Conservation (phyloP, 148 eudicot genomes). For the Cornus controversa region DNA sequence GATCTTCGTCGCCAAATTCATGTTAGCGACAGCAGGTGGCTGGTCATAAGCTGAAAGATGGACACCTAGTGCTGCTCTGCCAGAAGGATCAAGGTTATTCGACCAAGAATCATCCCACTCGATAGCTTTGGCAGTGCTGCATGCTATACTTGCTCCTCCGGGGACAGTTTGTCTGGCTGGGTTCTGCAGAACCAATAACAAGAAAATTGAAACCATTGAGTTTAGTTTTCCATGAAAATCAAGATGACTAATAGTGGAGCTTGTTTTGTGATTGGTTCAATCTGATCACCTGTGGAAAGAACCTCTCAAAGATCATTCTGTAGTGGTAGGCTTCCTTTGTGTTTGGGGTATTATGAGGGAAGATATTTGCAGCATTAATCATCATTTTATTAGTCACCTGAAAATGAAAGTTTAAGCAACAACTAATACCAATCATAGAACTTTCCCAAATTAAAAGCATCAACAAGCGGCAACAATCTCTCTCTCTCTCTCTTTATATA, state of each 20-base stretch:
- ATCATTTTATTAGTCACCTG: slow-evolving; percentile 90
- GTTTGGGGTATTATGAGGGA: slow-evolving; percentile 78
- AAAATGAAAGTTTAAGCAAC: background rate
- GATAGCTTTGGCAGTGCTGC: slow-evolving; percentile 84
- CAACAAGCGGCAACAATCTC: too few relatives aligned
- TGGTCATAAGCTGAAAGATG: slow-evolving; percentile 38
- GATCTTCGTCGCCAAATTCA: slow-evolving; percentile 1
- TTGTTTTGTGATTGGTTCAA: background rate
- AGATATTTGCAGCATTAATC: slow-evolving; percentile 66
- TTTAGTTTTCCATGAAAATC: background rate
- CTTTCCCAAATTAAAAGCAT: too few relatives aligned
- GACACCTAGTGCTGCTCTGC: slow-evolving; percentile 84
- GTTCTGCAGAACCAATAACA: slow-evolving; percentile 42
- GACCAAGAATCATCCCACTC: slow-evolving; percentile 93
- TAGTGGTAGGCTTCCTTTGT: slow-evolving; percentile 90
- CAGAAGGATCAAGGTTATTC: slow-evolving; percentile 85
- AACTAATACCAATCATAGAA: background rate
- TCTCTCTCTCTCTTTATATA: too few relatives aligned
- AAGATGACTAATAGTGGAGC: background rate
- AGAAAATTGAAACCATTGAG: background rate
- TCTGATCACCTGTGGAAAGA: slow-evolving; percentile 74
- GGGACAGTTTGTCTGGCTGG: slow-evolving; percentile 76
- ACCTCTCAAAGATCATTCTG: slow-evolving; percentile 75
- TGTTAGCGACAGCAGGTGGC: background rate
- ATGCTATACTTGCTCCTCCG: slow-evolving; percentile 87